These are phyloP conservation scores for Cytidiella melzeri DNA, from an alignment of 768 basidiomycete species.

Conservation along the genomic window DNA sequence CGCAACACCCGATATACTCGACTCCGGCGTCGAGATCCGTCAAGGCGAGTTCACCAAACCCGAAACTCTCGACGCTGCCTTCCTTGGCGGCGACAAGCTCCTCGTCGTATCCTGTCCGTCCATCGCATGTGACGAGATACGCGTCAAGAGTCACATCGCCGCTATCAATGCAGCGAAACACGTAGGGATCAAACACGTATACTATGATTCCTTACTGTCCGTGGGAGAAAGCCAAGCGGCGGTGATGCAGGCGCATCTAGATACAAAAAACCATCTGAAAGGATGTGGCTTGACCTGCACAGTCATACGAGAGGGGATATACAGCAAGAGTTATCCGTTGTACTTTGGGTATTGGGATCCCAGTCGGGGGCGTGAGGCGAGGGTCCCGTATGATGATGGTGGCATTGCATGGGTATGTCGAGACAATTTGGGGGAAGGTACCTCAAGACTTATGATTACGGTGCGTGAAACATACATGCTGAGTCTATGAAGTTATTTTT, in stretches of 20 bases:
- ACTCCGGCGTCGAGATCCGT: slow-evolving; percentile 24
- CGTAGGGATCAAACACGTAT: slow-evolving; percentile 27
- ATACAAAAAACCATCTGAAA: slow-evolving; percentile 28
- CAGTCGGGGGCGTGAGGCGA: slow-evolving; percentile 18
- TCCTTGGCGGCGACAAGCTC: slow-evolving; percentile 27
- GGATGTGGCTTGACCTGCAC: slow-evolving; percentile 28
- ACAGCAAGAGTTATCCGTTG: slow-evolving; percentile 27
- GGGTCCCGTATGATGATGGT: slow-evolving; percentile 28
- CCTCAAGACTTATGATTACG: slow-evolving; percentile 26
- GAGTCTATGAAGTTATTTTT: too few relatives aligned
- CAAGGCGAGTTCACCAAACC: slow-evolving; percentile 27
- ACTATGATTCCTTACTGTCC: slow-evolving; percentile 31
- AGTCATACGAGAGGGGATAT: slow-evolving; percentile 31
- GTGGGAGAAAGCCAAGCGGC: slow-evolving; percentile 23
- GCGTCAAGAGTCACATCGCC: slow-evolving; percentile 23
- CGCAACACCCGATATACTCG: slow-evolving; percentile 14
- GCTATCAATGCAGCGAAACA: slow-evolving; percentile 32
- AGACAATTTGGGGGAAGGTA: slow-evolving; percentile 32
- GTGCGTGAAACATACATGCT: too few relatives aligned
- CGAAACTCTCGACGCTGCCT: slow-evolving; percentile 27
- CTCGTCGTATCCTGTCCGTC: slow-evolving; percentile 30
- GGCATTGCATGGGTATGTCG: slow-evolving; percentile 29
- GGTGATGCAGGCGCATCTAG: slow-evolving; percentile 28
- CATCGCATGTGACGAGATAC: slow-evolving; percentile 26
- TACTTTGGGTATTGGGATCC: slow-evolving; percentile 26